These are phyloP conservation scores for Pestalotiopsis sp. DNA, from an alignment of 2,329 filamentous ascomycete genomes.

Conservation along the genomic window DNA sequence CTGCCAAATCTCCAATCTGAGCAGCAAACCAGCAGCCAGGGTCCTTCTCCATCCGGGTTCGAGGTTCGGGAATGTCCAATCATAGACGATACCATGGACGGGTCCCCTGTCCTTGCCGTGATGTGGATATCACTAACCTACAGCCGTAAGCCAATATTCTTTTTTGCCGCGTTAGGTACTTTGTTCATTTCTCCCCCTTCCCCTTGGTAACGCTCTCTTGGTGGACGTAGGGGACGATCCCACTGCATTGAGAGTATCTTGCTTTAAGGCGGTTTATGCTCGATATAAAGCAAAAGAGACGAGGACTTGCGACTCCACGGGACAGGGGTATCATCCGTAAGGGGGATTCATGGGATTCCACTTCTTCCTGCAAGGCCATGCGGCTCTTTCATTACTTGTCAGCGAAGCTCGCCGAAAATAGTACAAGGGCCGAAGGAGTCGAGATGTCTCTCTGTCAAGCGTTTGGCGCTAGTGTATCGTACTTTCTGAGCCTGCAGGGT, in stretches of 20 bases:
- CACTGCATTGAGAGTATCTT: neutral
- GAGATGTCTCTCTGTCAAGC: neutral
- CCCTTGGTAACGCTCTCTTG: neutral
- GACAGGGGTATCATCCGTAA: neutral
- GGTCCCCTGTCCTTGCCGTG: neutral
- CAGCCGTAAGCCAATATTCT: neutral
- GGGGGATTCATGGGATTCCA: slow-evolving; percentile 1
- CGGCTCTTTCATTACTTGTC: neutral
- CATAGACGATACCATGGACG: neutral
- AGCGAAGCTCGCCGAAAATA: slow-evolving; percentile 4
- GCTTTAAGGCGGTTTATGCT: neutral
- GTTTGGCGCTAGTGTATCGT: slow-evolving; percentile 7
- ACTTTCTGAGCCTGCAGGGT: neutral
- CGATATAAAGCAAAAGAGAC: neutral
- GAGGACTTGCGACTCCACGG: neutral
- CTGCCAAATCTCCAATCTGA: neutral
- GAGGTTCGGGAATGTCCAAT: neutral
- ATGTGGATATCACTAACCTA: neutral
- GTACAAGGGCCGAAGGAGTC: neutral
- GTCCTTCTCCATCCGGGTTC: neutral
- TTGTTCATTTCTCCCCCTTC: neutral
- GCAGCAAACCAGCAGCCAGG: neutral
- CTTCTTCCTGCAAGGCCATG: neutral
- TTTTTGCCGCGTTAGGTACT: neutral
- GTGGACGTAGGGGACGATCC: neutral